Evolutionary conservation across 208 protist genomes (phyloP).

Genomic region (Acanthamoeba royreba): DNA sequence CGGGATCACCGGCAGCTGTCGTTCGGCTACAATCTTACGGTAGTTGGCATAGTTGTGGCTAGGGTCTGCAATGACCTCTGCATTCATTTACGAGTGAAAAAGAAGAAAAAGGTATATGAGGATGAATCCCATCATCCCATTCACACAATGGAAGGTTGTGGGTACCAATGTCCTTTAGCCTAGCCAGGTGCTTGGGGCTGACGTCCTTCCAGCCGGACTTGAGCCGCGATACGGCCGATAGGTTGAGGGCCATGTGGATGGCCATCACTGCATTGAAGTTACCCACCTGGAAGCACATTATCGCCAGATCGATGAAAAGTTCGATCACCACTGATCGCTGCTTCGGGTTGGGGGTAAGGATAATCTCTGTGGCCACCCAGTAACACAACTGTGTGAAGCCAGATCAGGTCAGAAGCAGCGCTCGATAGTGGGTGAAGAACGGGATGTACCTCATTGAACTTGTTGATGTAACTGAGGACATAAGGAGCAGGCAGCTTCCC

Average conservation of each 20-base stretch:
- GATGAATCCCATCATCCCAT: background rate
- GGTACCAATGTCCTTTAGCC: background rate
- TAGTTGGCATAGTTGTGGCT: conserved; percentile 39
- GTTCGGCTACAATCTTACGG: background rate
- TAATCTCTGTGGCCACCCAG: conserved; percentile 28
- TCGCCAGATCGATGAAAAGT: background rate
- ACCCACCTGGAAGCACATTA: background rate
- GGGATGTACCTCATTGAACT: conserved; percentile 27
- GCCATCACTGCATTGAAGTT: conserved; percentile 40
- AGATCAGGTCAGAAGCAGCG: background rate
- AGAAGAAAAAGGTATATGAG: background rate
- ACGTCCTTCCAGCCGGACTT: conserved; percentile 7
- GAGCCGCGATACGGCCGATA: background rate
- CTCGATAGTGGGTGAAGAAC: background rate
- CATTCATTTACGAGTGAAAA: background rate
- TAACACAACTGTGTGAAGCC: background rate
- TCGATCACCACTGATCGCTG: background rate
- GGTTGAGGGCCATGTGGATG: conserved; percentile 10
- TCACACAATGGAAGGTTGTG: background rate
- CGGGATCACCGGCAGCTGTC: background rate
- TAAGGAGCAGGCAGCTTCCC: background rate
- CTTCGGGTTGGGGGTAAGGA: conserved; percentile 2
- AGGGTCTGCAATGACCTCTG: background rate
- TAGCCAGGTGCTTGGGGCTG: background rate
- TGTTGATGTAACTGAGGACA: background rate